A percentile compares a stretch with the other conserved stretches of the same genome.
Conservation (phyloP, 768 basidiomycete genomes). For the Dendrothele bispora region DNA sequence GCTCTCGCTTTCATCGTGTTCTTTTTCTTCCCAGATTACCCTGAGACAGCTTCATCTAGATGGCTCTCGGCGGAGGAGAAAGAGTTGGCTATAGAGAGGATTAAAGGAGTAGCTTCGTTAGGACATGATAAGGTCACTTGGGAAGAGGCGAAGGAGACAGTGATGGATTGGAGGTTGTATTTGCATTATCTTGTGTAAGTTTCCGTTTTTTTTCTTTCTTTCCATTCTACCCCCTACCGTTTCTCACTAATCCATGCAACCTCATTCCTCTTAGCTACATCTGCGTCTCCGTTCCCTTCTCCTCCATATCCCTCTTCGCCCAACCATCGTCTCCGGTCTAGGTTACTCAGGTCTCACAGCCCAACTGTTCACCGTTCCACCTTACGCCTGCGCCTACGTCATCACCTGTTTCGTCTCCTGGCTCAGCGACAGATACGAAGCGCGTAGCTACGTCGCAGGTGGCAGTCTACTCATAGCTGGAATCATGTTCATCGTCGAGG, state of each 20-base stretch:
- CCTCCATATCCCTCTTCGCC: slow-evolving; percentile 48
- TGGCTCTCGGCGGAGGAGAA: slow-evolving; percentile 47
- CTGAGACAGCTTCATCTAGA: slow-evolving; percentile 40
- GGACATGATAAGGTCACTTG: slow-evolving; percentile 32
- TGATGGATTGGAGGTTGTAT: slow-evolving; percentile 36
- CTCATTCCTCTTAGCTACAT: slow-evolving; percentile 27
- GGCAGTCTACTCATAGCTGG: slow-evolving; percentile 16
- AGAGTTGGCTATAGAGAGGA: slow-evolving; percentile 30
- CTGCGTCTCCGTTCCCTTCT: slow-evolving; percentile 43
- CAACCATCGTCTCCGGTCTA: slow-evolving; percentile 51
- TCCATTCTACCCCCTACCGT: background rate
- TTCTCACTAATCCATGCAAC: background rate
- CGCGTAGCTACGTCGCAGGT: slow-evolving; percentile 2
- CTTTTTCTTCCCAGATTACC: slow-evolving; percentile 47
- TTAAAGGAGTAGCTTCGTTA: slow-evolving; percentile 22
- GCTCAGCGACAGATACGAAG: slow-evolving; percentile 20
- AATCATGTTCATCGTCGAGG: slow-evolving; percentile 7
- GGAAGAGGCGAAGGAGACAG: slow-evolving; percentile 34
- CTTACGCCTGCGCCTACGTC: slow-evolving; percentile 35
- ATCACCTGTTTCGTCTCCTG: slow-evolving; percentile 21
- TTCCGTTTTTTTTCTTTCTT: background rate
- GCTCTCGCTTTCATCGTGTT: slow-evolving; percentile 29
- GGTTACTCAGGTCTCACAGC: slow-evolving; percentile 42
- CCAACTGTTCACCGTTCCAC: slow-evolving; percentile 48
- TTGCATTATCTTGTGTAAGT: slow-evolving; percentile 34